Percentiles rank a stretch among this genome's conserved stretches.
phyloP scores from a whole-genome alignment of 495 filamentous ascomycete genomes.

The Letharia columbiana region DNA sequence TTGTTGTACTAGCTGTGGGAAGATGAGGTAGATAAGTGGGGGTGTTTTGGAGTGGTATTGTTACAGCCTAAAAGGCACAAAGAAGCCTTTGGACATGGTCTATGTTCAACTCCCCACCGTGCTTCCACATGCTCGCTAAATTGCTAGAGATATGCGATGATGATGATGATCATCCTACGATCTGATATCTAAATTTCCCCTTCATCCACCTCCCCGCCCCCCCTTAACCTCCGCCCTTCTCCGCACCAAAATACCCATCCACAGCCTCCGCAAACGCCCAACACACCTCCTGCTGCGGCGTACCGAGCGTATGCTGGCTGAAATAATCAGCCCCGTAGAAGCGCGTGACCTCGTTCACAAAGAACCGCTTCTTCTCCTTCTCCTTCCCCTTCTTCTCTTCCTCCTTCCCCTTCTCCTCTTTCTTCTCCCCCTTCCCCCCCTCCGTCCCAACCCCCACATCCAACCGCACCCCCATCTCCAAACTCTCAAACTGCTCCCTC shows the following conservation, averaged over 20 bases:
- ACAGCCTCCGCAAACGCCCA: constrained; percentile 1
- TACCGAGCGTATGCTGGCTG: background rate
- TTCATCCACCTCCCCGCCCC: background rate
- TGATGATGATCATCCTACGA: background rate
- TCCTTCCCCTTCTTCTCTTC: background rate
- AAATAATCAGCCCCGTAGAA: background rate
- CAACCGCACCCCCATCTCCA: background rate
- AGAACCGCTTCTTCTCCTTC: background rate
- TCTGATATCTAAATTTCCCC: background rate
- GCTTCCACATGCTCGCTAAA: background rate
- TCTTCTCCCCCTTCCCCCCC: background rate
- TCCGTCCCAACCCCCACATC: background rate
- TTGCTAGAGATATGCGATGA: background rate
- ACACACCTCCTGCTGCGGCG: constrained; percentile 1
- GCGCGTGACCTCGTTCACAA: background rate
- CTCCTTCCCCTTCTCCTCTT: background rate
- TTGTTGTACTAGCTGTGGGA: constrained; percentile 25
- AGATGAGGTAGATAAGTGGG: constrained; percentile 1
- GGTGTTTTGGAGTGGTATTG: background rate
- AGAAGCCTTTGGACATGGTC: background rate
- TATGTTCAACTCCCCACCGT: background rate
- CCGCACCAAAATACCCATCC: background rate
- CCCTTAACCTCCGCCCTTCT: background rate
- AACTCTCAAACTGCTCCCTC: background rate
- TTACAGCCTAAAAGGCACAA: background rate